A percentile compares a stretch with the other conserved stretches of the same genome.
These are phyloP conservation scores for Xenosphaeropsis pyriputrescens DNA, from an alignment of 2,329 filamentous ascomycete genomes.

Conservation along the genomic window DNA sequence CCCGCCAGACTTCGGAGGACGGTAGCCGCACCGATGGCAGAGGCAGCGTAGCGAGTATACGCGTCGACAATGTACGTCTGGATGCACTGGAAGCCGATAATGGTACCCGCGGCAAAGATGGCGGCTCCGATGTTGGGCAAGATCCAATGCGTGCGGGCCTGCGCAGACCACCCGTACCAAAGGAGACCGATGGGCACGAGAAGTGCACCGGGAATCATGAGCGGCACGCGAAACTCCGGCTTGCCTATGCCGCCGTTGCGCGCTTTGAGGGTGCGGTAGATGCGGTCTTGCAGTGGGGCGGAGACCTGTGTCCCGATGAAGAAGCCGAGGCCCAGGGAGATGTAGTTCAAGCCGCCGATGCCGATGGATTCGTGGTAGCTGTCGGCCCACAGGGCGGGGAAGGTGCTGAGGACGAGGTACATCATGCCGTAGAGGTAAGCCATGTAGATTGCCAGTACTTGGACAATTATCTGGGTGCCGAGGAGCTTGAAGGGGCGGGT, in stretches of 20 bases:
- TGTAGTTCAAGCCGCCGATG: slow-evolving; percentile 40
- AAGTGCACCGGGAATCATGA: slow-evolving; percentile 38
- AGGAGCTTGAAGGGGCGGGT: slow-evolving; percentile 30
- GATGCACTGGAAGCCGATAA: slow-evolving; percentile 17
- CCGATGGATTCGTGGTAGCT: slow-evolving; percentile 39
- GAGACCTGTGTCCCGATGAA: slow-evolving; percentile 20
- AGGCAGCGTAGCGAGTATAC: slow-evolving; percentile 19
- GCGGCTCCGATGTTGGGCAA: slow-evolving; percentile 38
- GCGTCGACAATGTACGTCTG: slow-evolving; percentile 38
- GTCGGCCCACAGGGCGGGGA: slow-evolving; percentile 39
- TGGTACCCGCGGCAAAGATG: slow-evolving; percentile 32
- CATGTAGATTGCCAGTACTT: slow-evolving; percentile 33
- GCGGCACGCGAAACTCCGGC: slow-evolving; percentile 50
- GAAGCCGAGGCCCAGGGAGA: slow-evolving; percentile 30
- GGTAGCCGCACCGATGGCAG: slow-evolving; percentile 22
- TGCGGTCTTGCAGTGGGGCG: slow-evolving; percentile 18
- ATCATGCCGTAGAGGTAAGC: slow-evolving; percentile 33
- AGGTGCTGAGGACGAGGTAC: slow-evolving; percentile 43
- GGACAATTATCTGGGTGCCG: slow-evolving; percentile 34
- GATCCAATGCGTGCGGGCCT: slow-evolving; percentile 37
- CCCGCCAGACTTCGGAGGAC: slow-evolving; percentile 14
- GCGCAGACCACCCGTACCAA: slow-evolving; percentile 41
- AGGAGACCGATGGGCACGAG: slow-evolving; percentile 40
- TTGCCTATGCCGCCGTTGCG: slow-evolving; percentile 14
- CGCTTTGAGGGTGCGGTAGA: slow-evolving; percentile 12